Base-by-base conservation (phyloP, 768 basidiomycete species). In the Galerina marginata region DNA sequence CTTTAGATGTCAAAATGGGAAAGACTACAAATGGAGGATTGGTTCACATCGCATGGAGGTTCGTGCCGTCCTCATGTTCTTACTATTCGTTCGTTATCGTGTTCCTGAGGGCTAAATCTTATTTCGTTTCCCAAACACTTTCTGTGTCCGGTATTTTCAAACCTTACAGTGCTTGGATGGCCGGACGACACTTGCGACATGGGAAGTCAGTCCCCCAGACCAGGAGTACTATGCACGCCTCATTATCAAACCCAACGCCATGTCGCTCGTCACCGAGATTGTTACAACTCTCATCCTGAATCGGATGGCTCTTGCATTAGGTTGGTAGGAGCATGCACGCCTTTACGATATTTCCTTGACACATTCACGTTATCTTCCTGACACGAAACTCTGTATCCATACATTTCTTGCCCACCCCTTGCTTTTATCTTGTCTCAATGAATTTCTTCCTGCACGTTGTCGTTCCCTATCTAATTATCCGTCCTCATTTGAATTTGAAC, bases 1-100 rank as follows among this genome's bases (percentile, higher is more conserved):
- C 72, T 94, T 93, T 71, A 83, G 81, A 48, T 83, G 86, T 9
- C 88, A 86, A 66, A 86, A 83, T 65, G 88, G 89, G 42, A 84
- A 77, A 61, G 85, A 89, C 51, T 87, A 85, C 73, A 94, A 92
- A 72, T 94, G 92, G 92, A 87, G 83, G 71, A 79, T 89, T 53
- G 70, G 66, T 11, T 74, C 81, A 37, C 79, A 85, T 61, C 79
- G 84, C 56, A 86, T 91, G 83, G 91, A 92, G 86, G 91, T 91
- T 58, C 38, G 83, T 55, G 20, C 33, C 47, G 16, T 56, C 45
- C 40, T 46, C 56, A 45, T 15, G 40, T 53, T 45, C 39, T 53
- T 38, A 47, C 20, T 39, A 20, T 44, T 43, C 56, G 16, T 56
- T 59, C 51, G 36, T 25, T 38, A 46, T 57, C 15, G 37, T 48